phyloP scores from a whole-genome alignment of 371 early-diverging fungal genomes.

The Coemansia sp. region DNA sequence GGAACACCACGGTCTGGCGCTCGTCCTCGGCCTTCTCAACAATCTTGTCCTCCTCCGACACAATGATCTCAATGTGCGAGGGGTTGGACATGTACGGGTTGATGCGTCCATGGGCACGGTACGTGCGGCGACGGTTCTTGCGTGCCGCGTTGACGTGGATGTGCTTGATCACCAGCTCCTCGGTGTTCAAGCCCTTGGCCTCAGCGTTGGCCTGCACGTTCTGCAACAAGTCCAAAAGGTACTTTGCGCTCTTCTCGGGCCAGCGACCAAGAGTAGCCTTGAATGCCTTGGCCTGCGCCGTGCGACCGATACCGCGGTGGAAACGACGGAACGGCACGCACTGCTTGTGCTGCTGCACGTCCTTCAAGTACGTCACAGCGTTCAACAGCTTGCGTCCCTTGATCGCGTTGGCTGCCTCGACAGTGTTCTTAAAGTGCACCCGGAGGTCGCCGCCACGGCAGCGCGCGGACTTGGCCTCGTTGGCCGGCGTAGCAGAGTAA shows the following conservation, averaged over 20 bases:
- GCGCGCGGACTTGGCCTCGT: conserved; percentile 76
- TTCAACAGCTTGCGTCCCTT: conserved; percentile 91
- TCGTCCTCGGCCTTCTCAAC: conserved; percentile 68
- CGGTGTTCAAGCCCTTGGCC: conserved; percentile 88
- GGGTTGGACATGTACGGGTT: conserved; percentile 95
- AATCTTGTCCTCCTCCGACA: conserved; percentile 80
- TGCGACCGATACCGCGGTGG: conserved; percentile 97
- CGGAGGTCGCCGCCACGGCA: conserved; percentile 95
- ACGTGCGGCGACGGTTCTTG: conserved; percentile 96
- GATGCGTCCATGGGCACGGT: conserved; percentile 99
- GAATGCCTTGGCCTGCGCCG: conserved; percentile 96
- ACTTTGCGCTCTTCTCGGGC: conserved; percentile 98
- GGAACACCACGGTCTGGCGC: conserved; percentile 49
- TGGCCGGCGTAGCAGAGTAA: conserved; percentile 60
- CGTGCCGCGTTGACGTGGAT: conserved; percentile 98
- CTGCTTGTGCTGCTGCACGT: conserved; percentile 96
- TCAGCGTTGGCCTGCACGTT: conserved; percentile 98
- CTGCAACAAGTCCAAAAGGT: conserved; percentile 90
- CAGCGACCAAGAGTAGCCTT: conserved; percentile 94
- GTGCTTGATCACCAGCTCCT: conserved; percentile 88
- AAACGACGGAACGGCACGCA: conserved; percentile 98
- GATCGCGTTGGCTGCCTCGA: conserved; percentile 95
- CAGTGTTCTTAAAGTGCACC: conserved; percentile 97
- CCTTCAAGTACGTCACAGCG: conserved; percentile 93
- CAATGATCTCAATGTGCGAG: conserved; percentile 95